phyloP scores from a whole-genome alignment of 2,329 filamentous ascomycete species.

The Thelonectria olida region DNA sequence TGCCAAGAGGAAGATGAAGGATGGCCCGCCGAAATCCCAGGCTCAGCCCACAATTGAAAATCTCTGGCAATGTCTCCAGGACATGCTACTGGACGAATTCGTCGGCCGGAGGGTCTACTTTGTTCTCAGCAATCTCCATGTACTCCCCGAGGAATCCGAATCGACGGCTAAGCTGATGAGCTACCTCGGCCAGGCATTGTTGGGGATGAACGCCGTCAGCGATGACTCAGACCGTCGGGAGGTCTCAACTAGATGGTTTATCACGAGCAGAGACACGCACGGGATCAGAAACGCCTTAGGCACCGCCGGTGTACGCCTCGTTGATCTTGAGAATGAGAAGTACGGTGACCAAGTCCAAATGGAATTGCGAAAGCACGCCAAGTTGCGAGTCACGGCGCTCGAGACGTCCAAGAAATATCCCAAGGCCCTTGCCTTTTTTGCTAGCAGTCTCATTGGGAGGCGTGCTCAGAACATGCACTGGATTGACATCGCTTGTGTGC shows the following conservation, averaged over 20 bases:
- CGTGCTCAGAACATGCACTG: constrained; percentile 54
- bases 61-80: constrained; percentile 53
- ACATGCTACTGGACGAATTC: constrained; percentile 48
- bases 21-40: constrained; percentile 9
- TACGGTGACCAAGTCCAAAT: constrained; percentile 28
- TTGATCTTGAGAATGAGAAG: constrained; percentile 32
- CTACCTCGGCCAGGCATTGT: constrained; percentile 13
- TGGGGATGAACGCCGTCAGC: background rate
- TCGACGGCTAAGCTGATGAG: constrained; percentile 24
- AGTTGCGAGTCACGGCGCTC: constrained; percentile 46
- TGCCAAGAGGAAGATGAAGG: constrained; percentile 36
- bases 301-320: constrained; percentile 13
- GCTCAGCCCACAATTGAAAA: constrained; percentile 28
- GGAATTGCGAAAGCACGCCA: constrained; percentile 40
- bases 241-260: constrained; percentile 47
- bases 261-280: constrained; percentile 46
- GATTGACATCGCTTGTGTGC: constrained; percentile 55
- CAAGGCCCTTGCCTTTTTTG: constrained; percentile 53
- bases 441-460: constrained; percentile 52
- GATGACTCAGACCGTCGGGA: background rate
- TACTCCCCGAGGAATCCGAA: constrained; percentile 43
- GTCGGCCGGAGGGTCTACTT: constrained; percentile 45
- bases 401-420: constrained; percentile 51
- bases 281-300: constrained; percentile 15
- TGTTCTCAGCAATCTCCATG: constrained; percentile 52